phyloP scores from a whole-genome alignment of 176 grass and related monocot species.

The Oryza punctata region DNA sequence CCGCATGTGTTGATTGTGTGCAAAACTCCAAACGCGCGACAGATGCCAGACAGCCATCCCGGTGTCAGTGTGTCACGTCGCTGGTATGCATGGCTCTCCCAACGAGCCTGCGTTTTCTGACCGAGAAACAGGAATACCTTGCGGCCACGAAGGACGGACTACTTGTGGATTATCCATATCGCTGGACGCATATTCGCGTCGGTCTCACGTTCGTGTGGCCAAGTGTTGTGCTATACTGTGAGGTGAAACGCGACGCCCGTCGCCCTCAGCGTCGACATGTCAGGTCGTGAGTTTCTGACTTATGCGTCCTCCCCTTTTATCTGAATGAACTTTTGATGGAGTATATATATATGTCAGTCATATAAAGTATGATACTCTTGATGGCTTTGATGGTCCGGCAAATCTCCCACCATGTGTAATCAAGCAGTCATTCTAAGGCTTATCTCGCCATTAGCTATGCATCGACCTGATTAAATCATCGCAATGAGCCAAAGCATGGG shows the following conservation, averaged over 20 bases:
- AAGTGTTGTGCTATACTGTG: background rate
- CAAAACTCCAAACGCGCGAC: background rate
- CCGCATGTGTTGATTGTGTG: background rate
- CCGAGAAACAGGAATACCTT: background rate
- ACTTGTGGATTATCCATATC: background rate
- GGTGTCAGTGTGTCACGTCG: background rate
- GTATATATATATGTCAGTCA: background rate
- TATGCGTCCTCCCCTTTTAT: background rate
- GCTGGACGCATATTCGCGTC: background rate
- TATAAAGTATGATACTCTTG: background rate
- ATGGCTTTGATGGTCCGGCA: constrained; percentile 8
- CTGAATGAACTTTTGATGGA: constrained; percentile 4
- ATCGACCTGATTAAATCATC: too few species aligned
- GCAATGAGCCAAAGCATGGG: too few species aligned
- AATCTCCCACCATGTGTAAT: background rate
- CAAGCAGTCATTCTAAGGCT: background rate
- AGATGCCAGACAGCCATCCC: background rate
- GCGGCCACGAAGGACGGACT: background rate
- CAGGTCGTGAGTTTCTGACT: background rate
- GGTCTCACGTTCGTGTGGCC: background rate
- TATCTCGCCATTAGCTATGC: background rate
- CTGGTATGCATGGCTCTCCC: background rate
- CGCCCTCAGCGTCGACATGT: background rate
- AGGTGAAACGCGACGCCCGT: too few species aligned
- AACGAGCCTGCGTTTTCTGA: background rate